phyloP scores from a whole-genome alignment of 257 asterid genomes.

The Prunella vulgaris region DNA sequence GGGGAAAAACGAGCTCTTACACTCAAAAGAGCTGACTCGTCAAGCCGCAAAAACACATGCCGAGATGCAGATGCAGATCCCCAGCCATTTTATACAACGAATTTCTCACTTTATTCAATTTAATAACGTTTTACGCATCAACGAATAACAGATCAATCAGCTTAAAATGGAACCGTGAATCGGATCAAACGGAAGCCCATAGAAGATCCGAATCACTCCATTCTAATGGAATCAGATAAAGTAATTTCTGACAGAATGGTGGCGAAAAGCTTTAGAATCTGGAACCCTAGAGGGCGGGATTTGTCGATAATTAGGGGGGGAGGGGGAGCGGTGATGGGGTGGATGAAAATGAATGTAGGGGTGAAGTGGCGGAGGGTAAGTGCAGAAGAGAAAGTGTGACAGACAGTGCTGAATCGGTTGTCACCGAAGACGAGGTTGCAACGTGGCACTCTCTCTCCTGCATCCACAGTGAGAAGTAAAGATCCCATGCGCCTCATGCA shows the following conservation, averaged over 20 bases:
- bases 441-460: slow-evolving; percentile 31
- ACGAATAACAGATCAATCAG: slow-evolving; percentile 23
- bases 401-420: slow-evolving; percentile 18
- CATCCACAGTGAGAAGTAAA: not conserved
- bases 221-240: slow-evolving; percentile 23
- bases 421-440: slow-evolving; percentile 29
- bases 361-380: slow-evolving; percentile 32
- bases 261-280: slow-evolving; percentile 22
- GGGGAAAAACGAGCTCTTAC: slow-evolving; percentile 44
- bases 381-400: slow-evolving; percentile 12
- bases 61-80: slow-evolving; percentile 53
- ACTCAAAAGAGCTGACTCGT: slow-evolving; percentile 30
- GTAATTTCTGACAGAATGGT: not conserved
- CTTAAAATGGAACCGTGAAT: slow-evolving; percentile 23
- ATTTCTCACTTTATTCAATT: slow-evolving; percentile 20
- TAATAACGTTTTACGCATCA: not conserved
- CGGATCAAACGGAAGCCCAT: slow-evolving; percentile 30
- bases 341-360: slow-evolving; percentile 31
- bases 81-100: slow-evolving; percentile 20
- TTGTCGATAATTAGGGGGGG: no score
- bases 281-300: slow-evolving; percentile 37
- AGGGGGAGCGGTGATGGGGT: slow-evolving; percentile 24
- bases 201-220: slow-evolving; percentile 46
- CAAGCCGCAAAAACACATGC: slow-evolving; percentile 32
- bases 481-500: no score